phyloP scores from a whole-genome alignment of 2,329 filamentous ascomycete genomes.

The Acrodontium crateriforme region DNA sequence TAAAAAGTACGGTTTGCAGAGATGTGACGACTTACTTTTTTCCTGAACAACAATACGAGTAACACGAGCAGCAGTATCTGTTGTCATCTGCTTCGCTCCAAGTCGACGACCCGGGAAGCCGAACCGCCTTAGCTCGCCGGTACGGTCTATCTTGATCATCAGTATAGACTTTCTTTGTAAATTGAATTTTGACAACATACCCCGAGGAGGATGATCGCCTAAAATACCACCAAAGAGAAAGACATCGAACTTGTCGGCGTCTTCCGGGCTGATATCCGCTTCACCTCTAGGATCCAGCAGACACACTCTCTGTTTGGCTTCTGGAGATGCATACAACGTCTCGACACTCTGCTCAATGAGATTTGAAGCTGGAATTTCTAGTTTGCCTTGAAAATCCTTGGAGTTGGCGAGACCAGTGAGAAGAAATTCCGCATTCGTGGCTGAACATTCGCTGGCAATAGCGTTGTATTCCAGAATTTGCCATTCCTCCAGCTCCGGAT shows the following conservation, averaged over 20 bases:
- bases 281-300: slow-evolving; percentile 75
- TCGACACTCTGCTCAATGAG: slow-evolving; percentile 49
- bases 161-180: neutral
- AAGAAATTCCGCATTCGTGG: slow-evolving; percentile 29
- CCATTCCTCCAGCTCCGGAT: slow-evolving; percentile 87
- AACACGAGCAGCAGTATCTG: slow-evolving; percentile 88
- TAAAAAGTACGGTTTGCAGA: too few relatives aligned
- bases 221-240: slow-evolving; percentile 95
- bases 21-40: slow-evolving; percentile 55
- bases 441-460: slow-evolving; percentile 69
- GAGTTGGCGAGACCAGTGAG: slow-evolving; percentile 30
- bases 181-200: slow-evolving; percentile 34
- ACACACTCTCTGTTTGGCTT: slow-evolving; percentile 64
- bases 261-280: slow-evolving; percentile 69
- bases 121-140: slow-evolving; percentile 87
- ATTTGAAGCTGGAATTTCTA: slow-evolving; percentile 4
- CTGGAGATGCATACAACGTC: slow-evolving; percentile 49
- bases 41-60: slow-evolving; percentile 80
- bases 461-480: slow-evolving; percentile 83
- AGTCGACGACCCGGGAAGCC: slow-evolving; percentile 78
- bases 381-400: slow-evolving; percentile 5
- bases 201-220: slow-evolving; percentile 85
- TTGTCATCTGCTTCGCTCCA: slow-evolving; percentile 94
- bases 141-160: slow-evolving; percentile 54
- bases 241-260: slow-evolving; percentile 70